Conservation (phyloP, 805 yeast species). For the Candida easanensis region DNA sequence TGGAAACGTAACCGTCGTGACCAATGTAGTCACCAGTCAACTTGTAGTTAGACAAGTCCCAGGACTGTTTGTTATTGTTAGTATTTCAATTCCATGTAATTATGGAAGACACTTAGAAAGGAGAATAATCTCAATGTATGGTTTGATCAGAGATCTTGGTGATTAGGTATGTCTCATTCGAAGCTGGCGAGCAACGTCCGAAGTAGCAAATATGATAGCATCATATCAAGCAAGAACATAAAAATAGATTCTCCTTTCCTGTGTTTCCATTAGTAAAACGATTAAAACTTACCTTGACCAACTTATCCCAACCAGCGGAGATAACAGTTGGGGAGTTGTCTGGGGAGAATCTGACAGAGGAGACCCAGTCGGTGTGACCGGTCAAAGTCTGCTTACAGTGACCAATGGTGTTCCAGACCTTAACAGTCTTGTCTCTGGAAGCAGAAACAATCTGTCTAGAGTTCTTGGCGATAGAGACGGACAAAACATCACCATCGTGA, state of each 20-base stretch:
- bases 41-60: slow-evolving; percentile 85
- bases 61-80: slow-evolving; percentile 63
- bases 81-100: slow-evolving; percentile 30
- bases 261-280: slow-evolving; percentile 1
- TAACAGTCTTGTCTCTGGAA: slow-evolving; percentile 98
- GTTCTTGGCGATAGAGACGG: slow-evolving; percentile 94
- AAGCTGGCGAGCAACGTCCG: slow-evolving; percentile 68
- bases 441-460: slow-evolving; percentile 98
- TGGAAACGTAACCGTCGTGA: slow-evolving; percentile 98
- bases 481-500: slow-evolving; percentile 95
- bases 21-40: slow-evolving; percentile 96
- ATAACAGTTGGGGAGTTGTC: slow-evolving; percentile 71
- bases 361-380: slow-evolving; percentile 99
- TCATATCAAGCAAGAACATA: slow-evolving; percentile 50
- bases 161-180: slow-evolving; percentile 97
- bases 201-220: slow-evolving; percentile 98
- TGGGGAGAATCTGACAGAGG: slow-evolving; percentile 97
- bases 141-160: slow-evolving; percentile 96
- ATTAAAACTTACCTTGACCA: slow-evolving; percentile 87
- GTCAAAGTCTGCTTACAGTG: slow-evolving; percentile 90
- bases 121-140: neutral
- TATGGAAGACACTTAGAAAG: neutral
- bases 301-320: slow-evolving; percentile 99
- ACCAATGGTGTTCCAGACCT: slow-evolving; percentile 99
- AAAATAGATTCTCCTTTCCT: neutral